Percentiles rank a stretch among this genome's conserved stretches.
These are phyloP conservation scores for Echria macrotheca DNA, from an alignment of 495 filamentous ascomycete species.

Conservation along the genomic window DNA sequence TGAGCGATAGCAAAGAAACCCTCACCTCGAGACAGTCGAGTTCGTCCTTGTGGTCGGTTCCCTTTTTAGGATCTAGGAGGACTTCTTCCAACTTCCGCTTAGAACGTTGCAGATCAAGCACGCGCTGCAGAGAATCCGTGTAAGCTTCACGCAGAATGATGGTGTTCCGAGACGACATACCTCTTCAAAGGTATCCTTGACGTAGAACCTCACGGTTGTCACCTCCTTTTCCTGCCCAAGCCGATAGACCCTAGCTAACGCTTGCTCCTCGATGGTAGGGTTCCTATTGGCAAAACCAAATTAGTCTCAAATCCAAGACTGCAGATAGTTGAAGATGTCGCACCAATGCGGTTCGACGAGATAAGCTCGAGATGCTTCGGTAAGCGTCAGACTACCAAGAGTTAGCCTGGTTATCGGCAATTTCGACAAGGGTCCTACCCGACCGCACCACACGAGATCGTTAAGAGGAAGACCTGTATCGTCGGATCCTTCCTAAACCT, in stretches of 20 bases:
- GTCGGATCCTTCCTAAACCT: constrained; percentile 26
- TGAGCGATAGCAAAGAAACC: too few relatives aligned
- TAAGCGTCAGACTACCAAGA: constrained; percentile 29
- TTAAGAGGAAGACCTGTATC: constrained; percentile 31
- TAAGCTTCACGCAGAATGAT: too few relatives aligned
- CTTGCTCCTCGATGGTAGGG: constrained; percentile 39
- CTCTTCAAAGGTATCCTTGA: constrained; percentile 36
- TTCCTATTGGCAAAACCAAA: constrained; percentile 26
- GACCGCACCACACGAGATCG: constrained; percentile 39
- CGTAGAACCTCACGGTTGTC: constrained; percentile 31
- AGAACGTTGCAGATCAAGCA: too few relatives aligned
- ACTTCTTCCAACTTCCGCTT: too few relatives aligned
- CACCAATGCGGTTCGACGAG: constrained; percentile 40
- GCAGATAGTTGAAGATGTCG: background rate
- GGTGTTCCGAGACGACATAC: too few relatives aligned
- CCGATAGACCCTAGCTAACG: constrained; percentile 33
- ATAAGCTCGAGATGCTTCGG: constrained; percentile 34
- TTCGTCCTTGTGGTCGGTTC: too few relatives aligned
- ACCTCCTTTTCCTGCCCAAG: constrained; percentile 36
- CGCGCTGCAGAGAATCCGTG: too few relatives aligned
- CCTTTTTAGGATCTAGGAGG: too few relatives aligned
- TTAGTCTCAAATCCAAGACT: background rate
- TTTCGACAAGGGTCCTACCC: constrained; percentile 33
- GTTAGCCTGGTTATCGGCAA: too few relatives aligned
- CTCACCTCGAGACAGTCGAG: too few relatives aligned